A percentile compares a stretch with the other conserved stretches of the same genome.
phyloP scores from a whole-genome alignment of 768 basidiomycete species.

The Leucosporidium yakuticum region DNA sequence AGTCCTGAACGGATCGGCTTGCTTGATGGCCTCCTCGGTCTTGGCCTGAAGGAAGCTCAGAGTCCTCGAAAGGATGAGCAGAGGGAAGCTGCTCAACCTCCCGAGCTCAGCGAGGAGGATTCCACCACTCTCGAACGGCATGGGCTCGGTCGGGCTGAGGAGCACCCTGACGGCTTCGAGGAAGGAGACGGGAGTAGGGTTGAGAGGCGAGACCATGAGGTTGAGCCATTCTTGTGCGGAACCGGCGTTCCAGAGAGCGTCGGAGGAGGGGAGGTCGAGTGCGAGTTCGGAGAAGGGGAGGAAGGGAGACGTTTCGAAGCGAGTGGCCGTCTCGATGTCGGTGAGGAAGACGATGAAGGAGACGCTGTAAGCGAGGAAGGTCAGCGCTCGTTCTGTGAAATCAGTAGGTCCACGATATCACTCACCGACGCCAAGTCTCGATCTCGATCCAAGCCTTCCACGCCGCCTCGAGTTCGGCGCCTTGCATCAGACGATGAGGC shows the following conservation, averaged over 20 bases:
- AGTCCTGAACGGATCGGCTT: conserved; percentile 24
- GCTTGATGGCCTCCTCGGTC: conserved; percentile 27
- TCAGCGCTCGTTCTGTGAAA: too few species aligned
- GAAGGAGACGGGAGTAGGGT: conserved; percentile 8
- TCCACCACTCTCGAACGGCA: conserved; percentile 16
- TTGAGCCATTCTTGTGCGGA: conserved; percentile 14
- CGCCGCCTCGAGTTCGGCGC: neutral
- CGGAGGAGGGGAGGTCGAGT: conserved; percentile 15
- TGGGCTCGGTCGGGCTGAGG: neutral
- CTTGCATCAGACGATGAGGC: neutral
- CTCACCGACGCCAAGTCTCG: conserved; percentile 29
- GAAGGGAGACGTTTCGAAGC: neutral
- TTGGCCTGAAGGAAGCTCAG: conserved; percentile 28
- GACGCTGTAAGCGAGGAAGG: conserved; percentile 6
- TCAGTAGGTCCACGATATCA: neutral
- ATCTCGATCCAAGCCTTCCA: conserved; percentile 29
- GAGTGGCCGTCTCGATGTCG: conserved; percentile 27
- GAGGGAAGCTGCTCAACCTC: conserved; percentile 22
- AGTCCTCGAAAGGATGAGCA: conserved; percentile 22
- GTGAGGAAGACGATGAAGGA: conserved; percentile 33
- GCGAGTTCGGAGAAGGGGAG: conserved; percentile 6
- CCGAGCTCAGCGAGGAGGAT: conserved; percentile 19
- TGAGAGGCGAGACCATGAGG: too few species aligned
- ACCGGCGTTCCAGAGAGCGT: conserved; percentile 20
- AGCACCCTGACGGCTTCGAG: conserved; percentile 24